Conservation (phyloP, 768 basidiomycete species). For the Neoboletus magnificus region DNA sequence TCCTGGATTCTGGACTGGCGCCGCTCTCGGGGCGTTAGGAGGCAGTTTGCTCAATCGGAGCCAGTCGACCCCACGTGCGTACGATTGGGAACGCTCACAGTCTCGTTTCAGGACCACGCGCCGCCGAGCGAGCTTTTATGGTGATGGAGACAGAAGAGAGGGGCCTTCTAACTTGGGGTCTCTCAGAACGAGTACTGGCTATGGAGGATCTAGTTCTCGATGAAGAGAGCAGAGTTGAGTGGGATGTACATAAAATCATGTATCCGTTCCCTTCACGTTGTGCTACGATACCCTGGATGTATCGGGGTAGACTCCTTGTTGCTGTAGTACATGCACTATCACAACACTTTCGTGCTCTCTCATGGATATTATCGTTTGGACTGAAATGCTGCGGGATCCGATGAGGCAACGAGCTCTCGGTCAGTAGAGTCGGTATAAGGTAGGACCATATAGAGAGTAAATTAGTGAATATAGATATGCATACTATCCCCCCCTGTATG, state of each 20-base stretch:
- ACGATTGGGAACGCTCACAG: slow-evolving; percentile 59
- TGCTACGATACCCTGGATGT: not conserved
- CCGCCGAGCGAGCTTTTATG: slow-evolving; percentile 23
- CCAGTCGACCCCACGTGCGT: slow-evolving; percentile 32
- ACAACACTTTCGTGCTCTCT: not conserved
- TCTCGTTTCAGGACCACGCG: slow-evolving; percentile 28
- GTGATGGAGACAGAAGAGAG: slow-evolving; percentile 56
- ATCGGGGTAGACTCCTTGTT: not conserved
- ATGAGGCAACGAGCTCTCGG: not conserved
- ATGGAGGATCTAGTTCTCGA: slow-evolving; percentile 73
- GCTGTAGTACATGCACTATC: not conserved
- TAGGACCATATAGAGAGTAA: not conserved
- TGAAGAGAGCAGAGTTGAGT: slow-evolving; percentile 32
- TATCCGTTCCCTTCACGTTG: not conserved
- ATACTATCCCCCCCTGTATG: not conserved
- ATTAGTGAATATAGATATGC: slow-evolving; percentile 18
- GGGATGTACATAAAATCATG: not conserved
- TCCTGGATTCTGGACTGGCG: slow-evolving; percentile 87
- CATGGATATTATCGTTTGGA: not conserved
- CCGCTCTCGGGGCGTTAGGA: slow-evolving; percentile 68
- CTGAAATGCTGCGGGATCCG: not conserved
- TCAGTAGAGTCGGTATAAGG: not conserved
- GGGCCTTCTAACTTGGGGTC: slow-evolving; percentile 66
- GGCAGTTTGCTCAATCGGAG: slow-evolving; percentile 50
- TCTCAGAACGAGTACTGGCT: slow-evolving; percentile 75